These are phyloP conservation scores for Fagus crenata DNA, from an alignment of 306 rosid species.

Conservation along the genomic window DNA sequence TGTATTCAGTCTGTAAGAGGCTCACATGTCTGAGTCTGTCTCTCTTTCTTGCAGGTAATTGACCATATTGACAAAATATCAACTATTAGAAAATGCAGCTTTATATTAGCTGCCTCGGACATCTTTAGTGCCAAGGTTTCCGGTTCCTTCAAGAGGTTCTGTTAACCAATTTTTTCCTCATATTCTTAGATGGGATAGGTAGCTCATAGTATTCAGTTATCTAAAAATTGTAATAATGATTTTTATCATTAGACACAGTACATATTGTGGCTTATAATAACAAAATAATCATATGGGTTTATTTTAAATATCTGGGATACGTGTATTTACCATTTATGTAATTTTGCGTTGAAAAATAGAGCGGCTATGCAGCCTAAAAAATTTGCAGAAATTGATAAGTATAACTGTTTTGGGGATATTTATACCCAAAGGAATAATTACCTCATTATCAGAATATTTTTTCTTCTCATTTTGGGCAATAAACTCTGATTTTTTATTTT, in stretches of 20 bases:
- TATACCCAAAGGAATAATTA: neutral
- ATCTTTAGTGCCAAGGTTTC: constrained; percentile 85
- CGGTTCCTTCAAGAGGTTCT: constrained; percentile 84
- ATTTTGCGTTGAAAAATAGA: neutral
- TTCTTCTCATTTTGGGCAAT: too few species aligned
- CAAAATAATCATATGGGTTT: neutral
- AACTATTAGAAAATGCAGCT: constrained; percentile 69
- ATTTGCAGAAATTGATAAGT: neutral
- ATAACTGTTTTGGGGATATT: neutral
- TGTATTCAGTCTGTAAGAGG: constrained; percentile 17
- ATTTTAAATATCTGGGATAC: neutral
- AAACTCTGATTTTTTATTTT: too few species aligned
- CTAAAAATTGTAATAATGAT: neutral
- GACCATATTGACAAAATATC: constrained; percentile 81
- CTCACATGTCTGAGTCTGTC: constrained; percentile 7
- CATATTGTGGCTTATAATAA: neutral
- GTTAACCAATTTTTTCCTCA: neutral
- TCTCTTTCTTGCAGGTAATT: constrained; percentile 54
- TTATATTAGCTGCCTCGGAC: constrained; percentile 72
- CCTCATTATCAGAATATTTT: too few species aligned
- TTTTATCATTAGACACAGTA: neutral
- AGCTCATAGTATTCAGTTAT: neutral
- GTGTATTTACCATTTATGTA: neutral
- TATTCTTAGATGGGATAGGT: constrained; percentile 8
- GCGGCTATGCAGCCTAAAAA: neutral